Evolutionary conservation across 345 rosid genomes (phyloP).

Genomic region (Viola odorata): DNA sequence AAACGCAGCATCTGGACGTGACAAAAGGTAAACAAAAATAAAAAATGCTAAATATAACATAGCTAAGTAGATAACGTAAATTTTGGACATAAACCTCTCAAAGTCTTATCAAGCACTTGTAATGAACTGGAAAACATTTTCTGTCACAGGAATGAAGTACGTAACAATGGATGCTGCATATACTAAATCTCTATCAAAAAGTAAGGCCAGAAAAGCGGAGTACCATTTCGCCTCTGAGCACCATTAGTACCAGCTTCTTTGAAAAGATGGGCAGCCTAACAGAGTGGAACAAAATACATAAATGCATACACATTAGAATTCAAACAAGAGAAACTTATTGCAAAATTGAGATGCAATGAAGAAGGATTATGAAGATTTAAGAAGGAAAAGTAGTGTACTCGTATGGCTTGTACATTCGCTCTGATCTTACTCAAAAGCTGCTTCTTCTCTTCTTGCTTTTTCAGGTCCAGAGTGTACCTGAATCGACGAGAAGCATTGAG

Average conservation of each 20-base stretch:
- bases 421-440: constrained; percentile 73
- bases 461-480: constrained; percentile 92
- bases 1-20: too few relatives aligned
- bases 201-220: neutral
- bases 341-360: neutral
- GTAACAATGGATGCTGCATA: neutral
- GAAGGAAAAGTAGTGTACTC: constrained; percentile 29
- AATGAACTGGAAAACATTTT: too few relatives aligned
- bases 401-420: constrained; percentile 90
- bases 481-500: constrained; percentile 94
- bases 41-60: too few relatives aligned
- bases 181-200: neutral
- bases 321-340: neutral
- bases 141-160: too few relatives aligned
- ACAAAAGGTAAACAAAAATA: too few relatives aligned
- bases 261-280: constrained; percentile 29
- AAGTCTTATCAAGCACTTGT: too few relatives aligned
- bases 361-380: neutral
- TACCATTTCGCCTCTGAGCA: constrained; percentile 15
- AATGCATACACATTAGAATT: neutral
- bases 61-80: too few relatives aligned
- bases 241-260: constrained; percentile 14
- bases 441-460: constrained; percentile 73
- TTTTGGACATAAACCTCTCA: too few relatives aligned
- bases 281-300: neutral